Percentiles rank a stretch among this genome's conserved stretches.
Conservation (phyloP, 495 filamentous ascomycete species). For the Friedmanniomyces simplex region DNA sequence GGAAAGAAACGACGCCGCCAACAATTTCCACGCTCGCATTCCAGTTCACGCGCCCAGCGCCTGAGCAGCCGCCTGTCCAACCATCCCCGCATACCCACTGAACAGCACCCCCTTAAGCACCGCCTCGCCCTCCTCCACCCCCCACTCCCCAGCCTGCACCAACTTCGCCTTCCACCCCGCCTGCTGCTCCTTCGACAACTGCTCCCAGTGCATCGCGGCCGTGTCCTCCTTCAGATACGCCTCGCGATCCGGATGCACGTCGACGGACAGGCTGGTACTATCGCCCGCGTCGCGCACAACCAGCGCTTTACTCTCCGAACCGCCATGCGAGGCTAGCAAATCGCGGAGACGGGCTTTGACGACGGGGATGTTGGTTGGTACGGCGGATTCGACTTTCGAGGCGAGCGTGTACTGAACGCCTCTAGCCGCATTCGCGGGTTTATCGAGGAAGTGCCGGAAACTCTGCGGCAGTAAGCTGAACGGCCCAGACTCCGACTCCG, state of each 20-base stretch:
- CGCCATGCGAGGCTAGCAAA: neutral
- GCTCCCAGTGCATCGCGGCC: constrained; percentile 52
- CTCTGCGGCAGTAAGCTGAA: constrained; percentile 30
- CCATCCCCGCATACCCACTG: constrained; percentile 49
- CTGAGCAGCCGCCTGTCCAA: constrained; percentile 40
- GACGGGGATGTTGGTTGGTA: neutral
- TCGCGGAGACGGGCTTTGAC: constrained; percentile 4
- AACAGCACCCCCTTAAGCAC: constrained; percentile 69
- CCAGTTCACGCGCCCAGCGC: constrained; percentile 7
- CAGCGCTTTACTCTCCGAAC: constrained; percentile 11
- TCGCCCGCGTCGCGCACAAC: constrained; percentile 14
- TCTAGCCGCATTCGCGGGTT: constrained; percentile 12
- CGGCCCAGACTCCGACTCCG: constrained; percentile 46
- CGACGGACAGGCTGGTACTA: constrained; percentile 12
- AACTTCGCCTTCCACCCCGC: constrained; percentile 59
- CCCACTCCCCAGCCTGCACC: constrained; percentile 61
- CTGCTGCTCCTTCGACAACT: constrained; percentile 48
- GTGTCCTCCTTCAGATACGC: constrained; percentile 38
- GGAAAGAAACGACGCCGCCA: no score
- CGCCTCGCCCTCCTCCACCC: constrained; percentile 57
- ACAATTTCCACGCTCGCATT: no score
- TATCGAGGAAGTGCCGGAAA: constrained; percentile 25
- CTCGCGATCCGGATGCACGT: constrained; percentile 24
- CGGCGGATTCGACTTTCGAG: constrained; percentile 8
- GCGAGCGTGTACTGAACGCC: constrained; percentile 2